phyloP scores from a whole-genome alignment of 495 filamentous ascomycete genomes.

The Evernia prunastri region DNA sequence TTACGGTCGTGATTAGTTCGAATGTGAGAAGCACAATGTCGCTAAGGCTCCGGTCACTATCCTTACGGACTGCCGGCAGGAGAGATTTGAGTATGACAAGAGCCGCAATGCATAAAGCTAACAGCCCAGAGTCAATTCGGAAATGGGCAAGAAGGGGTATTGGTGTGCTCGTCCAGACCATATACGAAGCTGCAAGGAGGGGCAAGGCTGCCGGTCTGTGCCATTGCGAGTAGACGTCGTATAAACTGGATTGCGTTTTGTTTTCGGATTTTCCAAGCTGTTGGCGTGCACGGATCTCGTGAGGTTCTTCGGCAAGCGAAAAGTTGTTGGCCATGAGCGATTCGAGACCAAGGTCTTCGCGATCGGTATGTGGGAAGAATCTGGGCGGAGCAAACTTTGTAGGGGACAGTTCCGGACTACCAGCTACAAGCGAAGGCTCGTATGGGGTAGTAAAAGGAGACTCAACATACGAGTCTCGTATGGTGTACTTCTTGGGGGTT shows the following conservation, averaged over 20 bases:
- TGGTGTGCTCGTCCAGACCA: conserved; percentile 36
- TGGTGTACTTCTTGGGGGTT: conserved; percentile 9
- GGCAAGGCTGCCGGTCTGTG: background rate
- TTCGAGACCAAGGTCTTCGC: conserved; percentile 44
- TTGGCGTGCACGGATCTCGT: conserved; percentile 23
- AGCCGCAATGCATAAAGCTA: conserved; percentile 38
- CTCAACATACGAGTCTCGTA: background rate
- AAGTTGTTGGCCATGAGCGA: conserved; percentile 42
- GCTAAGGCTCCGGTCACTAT: conserved; percentile 39
- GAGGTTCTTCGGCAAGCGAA: conserved; percentile 36
- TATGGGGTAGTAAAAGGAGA: conserved; percentile 27
- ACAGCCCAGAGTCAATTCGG: conserved; percentile 32
- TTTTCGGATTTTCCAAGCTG: conserved; percentile 20
- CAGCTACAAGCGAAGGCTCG: conserved; percentile 31
- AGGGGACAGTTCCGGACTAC: conserved; percentile 28
- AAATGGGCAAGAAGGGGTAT: conserved; percentile 31
- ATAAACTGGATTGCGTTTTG: conserved; percentile 4
- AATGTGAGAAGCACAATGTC: conserved; percentile 42
- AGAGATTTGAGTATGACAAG: conserved; percentile 40
- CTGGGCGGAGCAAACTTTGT: conserved; percentile 41
- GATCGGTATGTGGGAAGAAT: conserved; percentile 45
- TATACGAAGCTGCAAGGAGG: background rate
- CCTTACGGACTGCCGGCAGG: conserved; percentile 35
- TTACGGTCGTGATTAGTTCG: conserved; percentile 36
- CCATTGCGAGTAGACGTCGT: background rate